A percentile compares a stretch with the other conserved stretches of the same genome.
phyloP scores from a whole-genome alignment of 805 yeast genomes.

The Ogataea ganodermae region DNA sequence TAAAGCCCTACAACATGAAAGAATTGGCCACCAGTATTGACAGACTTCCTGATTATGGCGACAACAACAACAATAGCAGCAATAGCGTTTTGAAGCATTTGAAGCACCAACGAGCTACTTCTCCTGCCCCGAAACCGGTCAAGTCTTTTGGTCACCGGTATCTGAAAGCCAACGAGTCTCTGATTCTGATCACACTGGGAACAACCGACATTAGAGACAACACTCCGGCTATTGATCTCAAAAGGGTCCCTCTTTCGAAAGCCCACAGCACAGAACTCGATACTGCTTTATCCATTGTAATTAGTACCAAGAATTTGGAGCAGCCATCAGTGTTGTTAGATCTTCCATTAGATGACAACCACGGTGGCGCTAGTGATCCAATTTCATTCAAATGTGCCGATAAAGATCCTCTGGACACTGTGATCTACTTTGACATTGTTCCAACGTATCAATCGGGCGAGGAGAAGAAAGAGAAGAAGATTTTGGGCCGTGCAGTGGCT shows the following conservation, averaged over 20 bases:
- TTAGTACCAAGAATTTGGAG: conserved; percentile 49
- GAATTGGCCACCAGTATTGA: conserved; percentile 30
- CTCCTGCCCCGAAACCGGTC: conserved; percentile 52
- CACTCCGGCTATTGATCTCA: conserved; percentile 62
- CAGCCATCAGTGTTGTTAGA: conserved; percentile 64
- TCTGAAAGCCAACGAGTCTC: conserved; percentile 60
- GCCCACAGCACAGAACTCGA: conserved; percentile 83
- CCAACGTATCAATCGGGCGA: conserved; percentile 68
- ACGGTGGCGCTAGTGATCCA: conserved; percentile 69
- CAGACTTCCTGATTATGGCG: conserved; percentile 26
- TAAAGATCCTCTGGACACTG: conserved; percentile 51
- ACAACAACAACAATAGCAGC: conserved; percentile 11
- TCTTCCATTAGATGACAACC: conserved; percentile 79
- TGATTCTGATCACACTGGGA: conserved; percentile 83
- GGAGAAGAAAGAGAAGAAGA: conserved; percentile 34
- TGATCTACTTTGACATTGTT: conserved; percentile 78
- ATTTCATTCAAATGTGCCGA: conserved; percentile 65
- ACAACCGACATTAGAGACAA: conserved; percentile 73
- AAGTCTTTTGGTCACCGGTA: conserved; percentile 86
- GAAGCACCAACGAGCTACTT: conserved; percentile 24
- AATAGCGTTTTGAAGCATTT: conserved; percentile 25
- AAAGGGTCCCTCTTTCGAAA: conserved; percentile 72
- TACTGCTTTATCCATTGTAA: conserved; percentile 77
- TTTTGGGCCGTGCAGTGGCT: conserved; percentile 85
- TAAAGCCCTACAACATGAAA: conserved; percentile 35